Base-by-base conservation (phyloP, 495 filamentous ascomycete genomes). In the Neurospora sp. region DNA sequence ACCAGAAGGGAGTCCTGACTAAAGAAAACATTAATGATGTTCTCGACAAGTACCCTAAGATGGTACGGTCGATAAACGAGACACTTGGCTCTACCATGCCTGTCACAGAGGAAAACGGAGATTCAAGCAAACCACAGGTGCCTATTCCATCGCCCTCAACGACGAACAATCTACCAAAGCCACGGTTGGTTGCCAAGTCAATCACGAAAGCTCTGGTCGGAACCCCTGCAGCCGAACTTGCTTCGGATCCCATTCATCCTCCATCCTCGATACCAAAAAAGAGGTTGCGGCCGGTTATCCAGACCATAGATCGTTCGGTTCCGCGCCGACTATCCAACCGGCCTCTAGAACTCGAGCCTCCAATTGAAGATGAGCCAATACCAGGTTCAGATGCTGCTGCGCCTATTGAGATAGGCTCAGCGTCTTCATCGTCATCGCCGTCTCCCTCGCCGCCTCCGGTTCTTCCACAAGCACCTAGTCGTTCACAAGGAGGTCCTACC, bases 1-100 rank as follows among this genome's bases (percentile, higher is more conserved):
- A 83, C 70, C 77, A 73, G 0, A 76, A 80, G 14, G 62, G 79
- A 14, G 44, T 87, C 39, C 73, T 88, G 9, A 84, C 76, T 1
- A 81, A 76, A 31, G 69, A 75, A 31, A 87, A 84, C 60, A 70
- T 88, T 6, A 46, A 80, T 16, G 72, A 74, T 20, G 72, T 78
- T 14, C 35, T 76, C 5, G 71, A 72, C 0, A 46, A 71, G 7
- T 80, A 82, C 35, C 73, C 75, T 0, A 46, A 74, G 3, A 71
- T 78, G 27, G 74, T 76, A 27, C 71, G 46, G 27, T 70, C 44
- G 14, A 75, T 79, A 5, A 39, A 39, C 10, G 39, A 41, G 11
- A 39, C 70, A 9, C 16, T 10, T 2, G 39, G 2, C 9, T 35
- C 16, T 38, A 37, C 72, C 18, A 20, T 27, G 4, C 4, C 37